Base-by-base conservation (phyloP, 495 filamentous ascomycete genomes). In the Tuber magnatum region DNA sequence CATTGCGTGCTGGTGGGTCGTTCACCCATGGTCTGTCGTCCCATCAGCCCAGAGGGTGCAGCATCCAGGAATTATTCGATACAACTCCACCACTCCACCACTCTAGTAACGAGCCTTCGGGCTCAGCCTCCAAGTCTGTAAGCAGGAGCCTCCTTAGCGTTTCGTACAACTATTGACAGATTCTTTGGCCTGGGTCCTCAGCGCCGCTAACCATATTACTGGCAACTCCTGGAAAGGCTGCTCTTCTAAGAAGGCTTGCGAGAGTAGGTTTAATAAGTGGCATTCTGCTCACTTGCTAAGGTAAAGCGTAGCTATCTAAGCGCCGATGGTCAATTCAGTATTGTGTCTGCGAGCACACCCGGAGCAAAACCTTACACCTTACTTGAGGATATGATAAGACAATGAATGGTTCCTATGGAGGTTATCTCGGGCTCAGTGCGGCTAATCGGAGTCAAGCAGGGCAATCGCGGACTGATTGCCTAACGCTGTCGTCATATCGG, bases 231-330 rank as follows among this genome's bases (percentile, higher is more conserved):
- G 28, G 56, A 35, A 35, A 65, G 56, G 3, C 56, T 65, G 16
- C 28, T 35, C 56, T 35, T 65, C 56, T 28, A 35, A 18, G 32
- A 65, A 35, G 18, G 12, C 28, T 14, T 65, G 14, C 28, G n/a
- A 35, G 56, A 18, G 56, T 20, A 20, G 56, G 56, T 65, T 65
- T 28, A 28, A 65, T 35, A 65, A 65, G 56, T 65, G 56, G 56
- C 56, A 65, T 65, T 65, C 56, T 28, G 56, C 56, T 65, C 56
- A 65, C 56, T 65, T 65, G 56, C 56, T 65, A 12, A 65, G 56
- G 32, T 65, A 28, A 28, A 35, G 4, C 28, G 56, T 65, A 35
- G 56, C 12, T 65, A 18, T 16, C 14, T 32, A 35, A 14, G 56
- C 5, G 28, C 32, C 14, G 28, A 35, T 65, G 4, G 4, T 65